Evolutionary conservation across 352 stramenopile species (phyloP).

Genomic region (Phytopythium oedochilum): DNA sequence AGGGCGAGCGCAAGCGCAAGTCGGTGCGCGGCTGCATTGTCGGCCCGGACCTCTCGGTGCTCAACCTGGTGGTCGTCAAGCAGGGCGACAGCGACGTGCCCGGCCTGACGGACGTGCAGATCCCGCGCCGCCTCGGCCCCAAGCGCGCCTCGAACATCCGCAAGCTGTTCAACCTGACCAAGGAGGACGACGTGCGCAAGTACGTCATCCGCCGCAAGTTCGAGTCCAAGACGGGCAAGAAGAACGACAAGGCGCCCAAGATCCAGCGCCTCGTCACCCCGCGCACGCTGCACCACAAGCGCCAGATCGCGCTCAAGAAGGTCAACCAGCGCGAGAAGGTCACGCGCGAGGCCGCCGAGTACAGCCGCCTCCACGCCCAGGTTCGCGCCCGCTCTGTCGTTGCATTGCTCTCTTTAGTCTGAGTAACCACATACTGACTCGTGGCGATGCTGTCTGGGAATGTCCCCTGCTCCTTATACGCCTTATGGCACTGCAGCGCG

Average conservation of each 20-base stretch:
- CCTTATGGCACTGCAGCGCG: conserved; percentile 94
- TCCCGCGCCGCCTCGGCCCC: conserved; percentile 96
- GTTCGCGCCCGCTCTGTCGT: too few relatives aligned
- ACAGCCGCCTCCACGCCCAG: conserved; percentile 96
- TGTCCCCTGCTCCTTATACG: conserved; percentile 87
- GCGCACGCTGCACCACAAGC: conserved; percentile 95
- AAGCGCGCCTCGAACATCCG: conserved; percentile 99
- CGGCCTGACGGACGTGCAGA: conserved; percentile 96
- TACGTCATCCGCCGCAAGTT: conserved; percentile 99
- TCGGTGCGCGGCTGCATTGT: conserved; percentile 99
- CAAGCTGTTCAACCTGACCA: conserved; percentile 99
- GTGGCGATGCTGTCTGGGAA: conserved; percentile 28
- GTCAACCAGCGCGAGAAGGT: conserved; percentile 87
- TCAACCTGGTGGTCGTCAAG: conserved; percentile 99
- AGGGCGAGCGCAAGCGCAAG: conserved; percentile 99
- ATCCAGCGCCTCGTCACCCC: conserved; percentile 99
- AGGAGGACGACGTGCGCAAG: conserved; percentile 99
- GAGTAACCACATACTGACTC: conserved; percentile 29
- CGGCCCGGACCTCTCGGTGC: conserved; percentile 97
- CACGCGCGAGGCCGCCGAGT: conserved; percentile 93
- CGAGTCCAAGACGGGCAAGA: conserved; percentile 99
- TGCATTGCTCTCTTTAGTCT: conserved; percentile 3
- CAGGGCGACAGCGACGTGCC: conserved; percentile 94
- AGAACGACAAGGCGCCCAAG: conserved; percentile 98
- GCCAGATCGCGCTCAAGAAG: conserved; percentile 85